Evolutionary conservation across 768 basidiomycete species (phyloP).

Genomic region (Tricholoma hemisulphureum): DNA sequence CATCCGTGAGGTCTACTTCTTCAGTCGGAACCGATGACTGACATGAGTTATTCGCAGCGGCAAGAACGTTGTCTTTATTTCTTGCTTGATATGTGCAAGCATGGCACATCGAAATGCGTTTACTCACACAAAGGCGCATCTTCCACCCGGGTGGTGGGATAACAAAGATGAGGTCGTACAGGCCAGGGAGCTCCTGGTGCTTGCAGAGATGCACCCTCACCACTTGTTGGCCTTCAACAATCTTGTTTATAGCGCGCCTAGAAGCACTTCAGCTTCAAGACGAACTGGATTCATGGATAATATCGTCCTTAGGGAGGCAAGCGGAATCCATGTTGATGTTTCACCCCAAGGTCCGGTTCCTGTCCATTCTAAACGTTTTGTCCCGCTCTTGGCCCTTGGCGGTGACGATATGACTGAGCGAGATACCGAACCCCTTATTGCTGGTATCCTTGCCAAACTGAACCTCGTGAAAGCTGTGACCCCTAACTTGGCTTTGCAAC

Average conservation of each 20-base stretch:
- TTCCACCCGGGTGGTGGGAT: constrained; percentile 51
- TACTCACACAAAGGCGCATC: constrained; percentile 48
- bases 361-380: constrained; percentile 12
- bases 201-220: neutral
- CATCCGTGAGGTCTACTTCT: constrained; percentile 35
- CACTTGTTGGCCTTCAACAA: neutral
- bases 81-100: constrained; percentile 36
- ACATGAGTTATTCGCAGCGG: constrained; percentile 14
- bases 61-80: constrained; percentile 38
- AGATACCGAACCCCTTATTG: constrained; percentile 25
- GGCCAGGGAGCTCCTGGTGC: neutral
- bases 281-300: neutral
- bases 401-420: constrained; percentile 19
- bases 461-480: constrained; percentile 19
- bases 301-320: neutral
- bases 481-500: constrained; percentile 17
- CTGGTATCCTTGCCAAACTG: constrained; percentile 23
- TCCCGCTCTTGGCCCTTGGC: constrained; percentile 32
- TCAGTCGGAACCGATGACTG: neutral
- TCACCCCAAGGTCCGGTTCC: neutral
- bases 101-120: constrained; percentile 38
- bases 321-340: neutral
- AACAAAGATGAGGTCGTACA: constrained; percentile 3
- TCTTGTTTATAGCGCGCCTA: neutral
- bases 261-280: neutral